Conservation (phyloP, 176 grass and related monocot genomes). For the Cocos nucifera region DNA sequence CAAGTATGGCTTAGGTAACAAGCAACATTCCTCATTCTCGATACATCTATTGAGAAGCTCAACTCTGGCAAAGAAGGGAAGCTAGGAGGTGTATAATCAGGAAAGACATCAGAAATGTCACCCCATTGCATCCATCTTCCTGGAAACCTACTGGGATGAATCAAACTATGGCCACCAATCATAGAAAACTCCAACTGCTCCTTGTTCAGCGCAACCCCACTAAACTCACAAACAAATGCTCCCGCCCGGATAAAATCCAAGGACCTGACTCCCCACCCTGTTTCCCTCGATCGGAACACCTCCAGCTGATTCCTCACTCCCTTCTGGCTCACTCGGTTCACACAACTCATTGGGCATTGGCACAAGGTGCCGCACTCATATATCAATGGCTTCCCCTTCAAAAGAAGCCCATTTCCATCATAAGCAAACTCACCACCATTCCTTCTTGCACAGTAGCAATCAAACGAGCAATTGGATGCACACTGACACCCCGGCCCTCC, state of each 20-base stretch:
- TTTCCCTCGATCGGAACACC: slow-evolving; percentile 70
- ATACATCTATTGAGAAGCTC: slow-evolving; percentile 51
- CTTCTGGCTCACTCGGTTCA: slow-evolving; percentile 58
- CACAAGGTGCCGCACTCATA: slow-evolving; percentile 66
- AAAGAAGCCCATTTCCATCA: slow-evolving; percentile 40
- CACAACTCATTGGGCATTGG: slow-evolving; percentile 42
- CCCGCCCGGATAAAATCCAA: slow-evolving; percentile 77
- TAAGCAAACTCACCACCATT: slow-evolving; percentile 38
- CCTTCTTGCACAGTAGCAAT: slow-evolving; percentile 43
- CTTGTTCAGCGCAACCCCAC: slow-evolving; percentile 35
- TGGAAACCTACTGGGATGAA: slow-evolving; percentile 50
- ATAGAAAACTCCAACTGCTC: slow-evolving; percentile 3
- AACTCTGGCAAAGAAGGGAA: slow-evolving; percentile 16
- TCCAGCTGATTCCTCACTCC: slow-evolving; percentile 64
- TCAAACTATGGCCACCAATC: slow-evolving; percentile 5
- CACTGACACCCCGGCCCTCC: slow-evolving; percentile 34
- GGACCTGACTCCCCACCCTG: slow-evolving; percentile 67
- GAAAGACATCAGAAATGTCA: slow-evolving; percentile 36
- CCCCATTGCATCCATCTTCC: slow-evolving; percentile 80
- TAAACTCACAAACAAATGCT: slow-evolving; percentile 61
- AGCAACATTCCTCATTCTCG: slow-evolving; percentile 49
- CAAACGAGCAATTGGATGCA: slow-evolving; percentile 4
- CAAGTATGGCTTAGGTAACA: slow-evolving; percentile 73
- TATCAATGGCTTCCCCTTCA: slow-evolving; percentile 56
- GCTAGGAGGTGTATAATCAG: slow-evolving; percentile 4